These are phyloP conservation scores for Backusella morwellensis DNA, from an alignment of 192 early-diverging fungal species.

Conservation along the genomic window DNA sequence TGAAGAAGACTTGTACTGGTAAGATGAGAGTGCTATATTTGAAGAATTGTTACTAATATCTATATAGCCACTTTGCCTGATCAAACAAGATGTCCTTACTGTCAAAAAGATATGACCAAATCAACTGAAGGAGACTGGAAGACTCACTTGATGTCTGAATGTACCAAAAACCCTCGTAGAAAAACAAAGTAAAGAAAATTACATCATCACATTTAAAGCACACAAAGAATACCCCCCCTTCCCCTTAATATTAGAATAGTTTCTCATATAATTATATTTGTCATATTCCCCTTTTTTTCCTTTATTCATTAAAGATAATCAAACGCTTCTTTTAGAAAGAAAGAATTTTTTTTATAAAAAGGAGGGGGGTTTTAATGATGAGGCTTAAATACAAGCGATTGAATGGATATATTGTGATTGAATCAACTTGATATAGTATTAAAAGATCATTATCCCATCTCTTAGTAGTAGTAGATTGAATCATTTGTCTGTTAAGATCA, in stretches of 20 bases:
- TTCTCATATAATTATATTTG: background rate
- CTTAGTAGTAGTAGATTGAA: too few relatives aligned
- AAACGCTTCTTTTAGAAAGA: background rate
- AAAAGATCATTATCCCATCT: background rate
- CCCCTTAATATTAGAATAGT: background rate
- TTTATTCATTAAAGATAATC: background rate
- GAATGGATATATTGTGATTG: background rate
- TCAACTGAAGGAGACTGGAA: conserved; percentile 64
- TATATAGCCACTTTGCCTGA: conserved; percentile 4
- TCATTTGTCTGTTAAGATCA: too few relatives aligned
- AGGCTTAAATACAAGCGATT: background rate
- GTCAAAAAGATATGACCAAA: conserved; percentile 56
- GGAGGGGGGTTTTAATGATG: background rate
- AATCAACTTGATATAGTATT: background rate
- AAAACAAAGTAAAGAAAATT: conserved; percentile 7
- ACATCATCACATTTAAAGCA: background rate
- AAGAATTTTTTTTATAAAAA: background rate
- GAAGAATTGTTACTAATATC: background rate
- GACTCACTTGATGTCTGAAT: conserved; percentile 61
- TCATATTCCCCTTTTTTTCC: background rate
- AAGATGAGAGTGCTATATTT: background rate
- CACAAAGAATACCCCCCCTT: background rate
- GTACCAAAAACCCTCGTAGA: conserved; percentile 45
- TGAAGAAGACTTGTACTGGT: conserved; percentile 25
- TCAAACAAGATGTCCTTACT: conserved; percentile 34